These are phyloP conservation scores for Tuber magnatum DNA, from an alignment of 495 filamentous ascomycete genomes.

Conservation along the genomic window DNA sequence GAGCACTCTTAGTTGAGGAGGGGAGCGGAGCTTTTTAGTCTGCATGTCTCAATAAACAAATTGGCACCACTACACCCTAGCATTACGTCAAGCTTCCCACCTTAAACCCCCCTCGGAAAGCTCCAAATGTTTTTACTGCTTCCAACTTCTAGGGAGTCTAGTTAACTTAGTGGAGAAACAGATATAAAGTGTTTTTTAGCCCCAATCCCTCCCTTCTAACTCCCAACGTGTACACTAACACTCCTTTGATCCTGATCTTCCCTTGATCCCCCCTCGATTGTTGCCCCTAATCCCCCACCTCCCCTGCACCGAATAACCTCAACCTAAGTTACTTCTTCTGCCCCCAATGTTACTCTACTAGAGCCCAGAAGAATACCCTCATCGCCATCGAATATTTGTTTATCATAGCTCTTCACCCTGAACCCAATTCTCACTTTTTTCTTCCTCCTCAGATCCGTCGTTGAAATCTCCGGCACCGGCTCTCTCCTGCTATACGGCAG, in stretches of 20 bases:
- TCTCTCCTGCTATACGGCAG: conserved; percentile 3
- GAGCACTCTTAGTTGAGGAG: neutral
- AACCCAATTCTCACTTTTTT: neutral
- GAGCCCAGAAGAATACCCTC: neutral
- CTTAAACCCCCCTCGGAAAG: conserved; percentile 7
- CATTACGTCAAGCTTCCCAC: conserved; percentile 27
- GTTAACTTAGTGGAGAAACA: conserved; percentile 13
- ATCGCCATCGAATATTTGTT: neutral
- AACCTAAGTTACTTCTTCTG: neutral
- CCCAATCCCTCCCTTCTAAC: conserved; percentile 23
- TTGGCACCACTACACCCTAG: neutral
- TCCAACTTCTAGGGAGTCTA: neutral
- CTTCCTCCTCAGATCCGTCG: neutral
- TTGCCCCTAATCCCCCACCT: conserved; percentile 9
- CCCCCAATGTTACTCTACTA: neutral
- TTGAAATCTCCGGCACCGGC: neutral
- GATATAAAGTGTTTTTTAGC: conserved; percentile 29
- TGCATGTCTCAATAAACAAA: neutral
- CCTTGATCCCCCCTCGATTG: conserved; percentile 12
- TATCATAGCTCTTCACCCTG: neutral
- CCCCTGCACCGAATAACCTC: neutral
- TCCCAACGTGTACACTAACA: conserved; percentile 10
- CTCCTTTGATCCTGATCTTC: conserved; percentile 12
- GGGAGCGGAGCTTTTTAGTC: neutral
- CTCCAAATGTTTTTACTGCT: conserved; percentile 18